A percentile compares a stretch with the other conserved stretches of the same genome.
These are phyloP conservation scores for Aspergillus steynii DNA, from an alignment of 495 filamentous ascomycete genomes.

Conservation along the genomic window DNA sequence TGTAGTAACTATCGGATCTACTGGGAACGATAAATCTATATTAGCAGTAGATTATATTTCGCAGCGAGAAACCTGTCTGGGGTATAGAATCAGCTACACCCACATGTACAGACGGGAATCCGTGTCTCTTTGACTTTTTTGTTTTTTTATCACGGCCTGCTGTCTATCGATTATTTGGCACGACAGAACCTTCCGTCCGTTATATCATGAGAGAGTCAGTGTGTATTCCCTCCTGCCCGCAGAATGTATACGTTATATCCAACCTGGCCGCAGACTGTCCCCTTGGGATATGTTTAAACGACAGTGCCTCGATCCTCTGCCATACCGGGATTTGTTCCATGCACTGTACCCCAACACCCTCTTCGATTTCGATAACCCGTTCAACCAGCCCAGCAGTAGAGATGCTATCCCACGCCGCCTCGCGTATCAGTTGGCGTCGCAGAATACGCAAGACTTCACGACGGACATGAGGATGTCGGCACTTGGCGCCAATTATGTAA, in stretches of 20 bases:
- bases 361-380: slow-evolving; percentile 27
- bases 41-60: no score
- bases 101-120: no score
- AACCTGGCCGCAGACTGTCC: slow-evolving; percentile 22
- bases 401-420: slow-evolving; percentile 35
- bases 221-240: slow-evolving; percentile 20
- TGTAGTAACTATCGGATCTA: no score
- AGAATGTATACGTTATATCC: slow-evolving; percentile 33
- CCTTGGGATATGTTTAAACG: slow-evolving; percentile 18
- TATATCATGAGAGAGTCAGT: slow-evolving; percentile 10
- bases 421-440: slow-evolving; percentile 27
- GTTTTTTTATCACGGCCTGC: no score
- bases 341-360: slow-evolving; percentile 21
- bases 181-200: no score
- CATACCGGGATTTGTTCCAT: slow-evolving; percentile 25
- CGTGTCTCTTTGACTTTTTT: no score
- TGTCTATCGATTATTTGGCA: no score
- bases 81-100: no score
- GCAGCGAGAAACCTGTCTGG: no score
- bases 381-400: slow-evolving; percentile 27
- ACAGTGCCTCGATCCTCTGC: slow-evolving; percentile 30
- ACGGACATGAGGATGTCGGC: slow-evolving; percentile 28
- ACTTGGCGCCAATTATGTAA: slow-evolving; percentile 33
- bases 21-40: no score
- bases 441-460: slow-evolving; percentile 26